Evolutionary conservation across 257 asterid species (phyloP).

Genomic region (Ilex aquifolium): DNA sequence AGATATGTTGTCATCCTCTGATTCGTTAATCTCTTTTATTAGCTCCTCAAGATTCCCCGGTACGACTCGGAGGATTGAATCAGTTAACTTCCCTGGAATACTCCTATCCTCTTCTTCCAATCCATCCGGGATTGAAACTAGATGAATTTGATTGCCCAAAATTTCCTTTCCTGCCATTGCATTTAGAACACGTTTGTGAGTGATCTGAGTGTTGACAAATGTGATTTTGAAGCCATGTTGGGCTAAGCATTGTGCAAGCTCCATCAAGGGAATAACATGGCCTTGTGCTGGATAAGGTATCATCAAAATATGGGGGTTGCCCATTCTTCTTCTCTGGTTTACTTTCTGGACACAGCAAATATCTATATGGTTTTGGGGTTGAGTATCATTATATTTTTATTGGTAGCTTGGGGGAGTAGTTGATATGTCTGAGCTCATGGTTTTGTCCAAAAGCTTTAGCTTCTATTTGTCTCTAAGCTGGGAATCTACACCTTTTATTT

Average conservation of each 20-base stretch:
- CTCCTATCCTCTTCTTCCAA: constrained; percentile 24
- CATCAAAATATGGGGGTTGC: constrained; percentile 42
- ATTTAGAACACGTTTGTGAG: constrained; percentile 25
- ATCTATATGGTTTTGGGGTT: background rate
- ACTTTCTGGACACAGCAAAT: background rate
- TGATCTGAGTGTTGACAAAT: constrained; percentile 48
- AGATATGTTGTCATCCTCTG: constrained; percentile 20
- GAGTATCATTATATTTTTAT: background rate
- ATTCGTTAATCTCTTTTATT: constrained; percentile 18
- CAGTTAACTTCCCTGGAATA: constrained; percentile 33
- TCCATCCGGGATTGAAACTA: constrained; percentile 48
- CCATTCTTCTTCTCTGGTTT: constrained; percentile 21
- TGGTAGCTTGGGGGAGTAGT: too few relatives aligned
- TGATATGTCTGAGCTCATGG: too few relatives aligned
- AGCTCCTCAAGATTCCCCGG: constrained; percentile 44
- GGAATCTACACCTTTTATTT: too few relatives aligned
- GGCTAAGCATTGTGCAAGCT: constrained; percentile 39
- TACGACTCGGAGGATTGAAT: constrained; percentile 29
- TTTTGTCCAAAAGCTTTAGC: too few relatives aligned
- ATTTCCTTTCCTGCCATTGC: constrained; percentile 8
- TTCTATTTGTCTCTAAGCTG: too few relatives aligned
- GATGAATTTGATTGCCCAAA: constrained; percentile 17
- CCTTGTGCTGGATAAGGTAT: constrained; percentile 80
- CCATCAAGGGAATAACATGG: constrained; percentile 65
- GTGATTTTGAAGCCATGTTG: constrained; percentile 40